Base-by-base conservation (phyloP, 2,329 filamentous ascomycete species). In the Fusarium sp. region DNA sequence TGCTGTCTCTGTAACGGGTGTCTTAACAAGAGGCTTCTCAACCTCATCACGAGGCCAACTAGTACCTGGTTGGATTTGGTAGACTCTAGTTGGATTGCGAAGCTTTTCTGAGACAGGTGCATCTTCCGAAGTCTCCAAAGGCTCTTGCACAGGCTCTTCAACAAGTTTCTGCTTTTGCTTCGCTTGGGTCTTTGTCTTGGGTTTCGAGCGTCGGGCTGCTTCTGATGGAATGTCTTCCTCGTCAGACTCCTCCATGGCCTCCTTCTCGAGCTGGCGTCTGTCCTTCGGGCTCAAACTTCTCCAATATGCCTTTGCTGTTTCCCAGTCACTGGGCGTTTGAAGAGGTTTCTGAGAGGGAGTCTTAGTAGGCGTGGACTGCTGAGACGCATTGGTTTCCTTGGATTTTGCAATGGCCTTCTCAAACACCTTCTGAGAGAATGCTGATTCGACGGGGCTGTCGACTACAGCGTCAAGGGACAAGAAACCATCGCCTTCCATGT, bases 401-500 rank as follows among this genome's bases (percentile, higher is more conserved):
- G 72, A 69, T 49, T 73, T 73, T 21, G 73, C 64, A 16, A 77
- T 67, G 2, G 77, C 71, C 53, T 78, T 79, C 53, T 77, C 75
- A 21, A 75, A 61, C 7, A 76, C 53, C 50, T 77, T 79, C 21
- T 72, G 72, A 6, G 74, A 59, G n/a, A 76, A 60, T 16, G 63
- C 70, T 16, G 67, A 60, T 30, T 71, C 70, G 42, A 77, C 71
- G 18, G 92, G 90, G 52, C 87, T 90, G 25, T 91, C 88, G 3
- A 94, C 87, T 13, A 95, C 88, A 16, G 93, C 93, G 80, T 95
- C 88, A 12, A 95, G 85, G 9, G 92, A 95, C 77, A 90, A 86
- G 76, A 94, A 95, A 0, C 91, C 93, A 52, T 89, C 88, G 5
- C 87, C 88, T 43, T 92, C 91, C 8, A 86, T 78, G 19, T 94